Conservation (phyloP, 1,284 basidiomycete genomes). For the Moesziomyces sp. region DNA sequence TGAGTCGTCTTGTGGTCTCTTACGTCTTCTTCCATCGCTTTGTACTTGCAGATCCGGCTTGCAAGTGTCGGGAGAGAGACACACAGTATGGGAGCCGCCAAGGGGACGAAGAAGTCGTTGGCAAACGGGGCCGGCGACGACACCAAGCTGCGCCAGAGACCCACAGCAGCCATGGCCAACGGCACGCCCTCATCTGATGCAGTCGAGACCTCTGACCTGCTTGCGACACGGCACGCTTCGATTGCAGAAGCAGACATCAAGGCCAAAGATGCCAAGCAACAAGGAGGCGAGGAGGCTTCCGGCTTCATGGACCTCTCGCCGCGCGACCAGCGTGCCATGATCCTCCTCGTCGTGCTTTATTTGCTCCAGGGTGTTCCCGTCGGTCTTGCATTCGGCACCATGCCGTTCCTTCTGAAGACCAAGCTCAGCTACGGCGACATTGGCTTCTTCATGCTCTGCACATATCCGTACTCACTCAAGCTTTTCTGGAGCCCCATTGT, state of each 20-base stretch:
- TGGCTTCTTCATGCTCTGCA: conserved; percentile 90
- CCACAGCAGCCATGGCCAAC: conserved; percentile 24
- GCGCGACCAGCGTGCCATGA: conserved; percentile 74
- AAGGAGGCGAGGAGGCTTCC: conserved; percentile 32
- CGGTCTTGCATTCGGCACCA: conserved; percentile 79
- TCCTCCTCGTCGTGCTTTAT: conserved; percentile 86
- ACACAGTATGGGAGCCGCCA: conserved; percentile 17
- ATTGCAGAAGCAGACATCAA: neutral
- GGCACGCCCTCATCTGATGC: conserved; percentile 25
- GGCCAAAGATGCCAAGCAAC: conserved; percentile 2
- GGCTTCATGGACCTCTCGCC: conserved; percentile 52
- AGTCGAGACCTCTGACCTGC: conserved; percentile 31
- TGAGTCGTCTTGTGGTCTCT: no score
- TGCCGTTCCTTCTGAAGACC: conserved; percentile 94
- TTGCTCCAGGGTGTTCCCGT: conserved; percentile 96
- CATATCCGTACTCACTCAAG: conserved; percentile 97
- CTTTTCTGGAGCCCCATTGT: conserved; percentile 97
- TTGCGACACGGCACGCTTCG: conserved; percentile 20
- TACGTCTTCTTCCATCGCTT: neutral
- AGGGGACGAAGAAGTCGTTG: conserved; percentile 14
- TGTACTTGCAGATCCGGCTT: neutral
- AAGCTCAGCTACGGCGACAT: conserved; percentile 96
- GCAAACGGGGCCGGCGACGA: conserved; percentile 5
- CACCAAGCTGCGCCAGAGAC: conserved; percentile 21
- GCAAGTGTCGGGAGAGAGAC: neutral